Conservation (phyloP, 768 basidiomycete genomes). For the Boletus reticulatus region DNA sequence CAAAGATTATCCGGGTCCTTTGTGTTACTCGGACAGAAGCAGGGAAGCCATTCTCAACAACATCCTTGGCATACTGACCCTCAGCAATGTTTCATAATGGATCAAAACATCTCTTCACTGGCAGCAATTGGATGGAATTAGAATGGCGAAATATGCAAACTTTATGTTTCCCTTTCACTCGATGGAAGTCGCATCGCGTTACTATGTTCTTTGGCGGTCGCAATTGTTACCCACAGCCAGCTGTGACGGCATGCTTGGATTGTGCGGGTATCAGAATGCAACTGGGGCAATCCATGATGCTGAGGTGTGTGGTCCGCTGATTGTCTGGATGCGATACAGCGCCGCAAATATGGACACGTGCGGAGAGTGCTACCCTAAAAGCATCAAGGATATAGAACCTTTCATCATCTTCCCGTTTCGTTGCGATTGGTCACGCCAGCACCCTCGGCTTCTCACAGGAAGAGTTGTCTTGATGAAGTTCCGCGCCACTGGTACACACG, state of each 20-base stretch:
- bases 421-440: not conserved
- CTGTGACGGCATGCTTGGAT: constrained; percentile 8
- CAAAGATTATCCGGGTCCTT: not conserved
- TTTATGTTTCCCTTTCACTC: not conserved
- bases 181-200: not conserved
- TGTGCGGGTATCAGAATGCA: constrained; percentile 1
- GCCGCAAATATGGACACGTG: not conserved
- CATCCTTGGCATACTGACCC: too few species aligned
- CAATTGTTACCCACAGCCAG: not conserved
- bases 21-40: not conserved
- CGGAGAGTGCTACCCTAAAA: not conserved
- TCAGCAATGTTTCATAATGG: not conserved
- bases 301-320: not conserved
- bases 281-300: too few species aligned
- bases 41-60: too few species aligned
- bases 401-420: not conserved
- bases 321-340: not conserved
- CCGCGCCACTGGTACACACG: too few species aligned
- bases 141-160: not conserved
- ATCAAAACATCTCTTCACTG: too few species aligned
- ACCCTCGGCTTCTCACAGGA: not conserved
- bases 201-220: too few species aligned
- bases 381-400: too few species aligned
- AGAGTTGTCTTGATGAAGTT: not conserved
- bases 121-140: too few species aligned